Base-by-base conservation (phyloP, 2,329 filamentous ascomycete species). In the Coniella lustricola region DNA sequence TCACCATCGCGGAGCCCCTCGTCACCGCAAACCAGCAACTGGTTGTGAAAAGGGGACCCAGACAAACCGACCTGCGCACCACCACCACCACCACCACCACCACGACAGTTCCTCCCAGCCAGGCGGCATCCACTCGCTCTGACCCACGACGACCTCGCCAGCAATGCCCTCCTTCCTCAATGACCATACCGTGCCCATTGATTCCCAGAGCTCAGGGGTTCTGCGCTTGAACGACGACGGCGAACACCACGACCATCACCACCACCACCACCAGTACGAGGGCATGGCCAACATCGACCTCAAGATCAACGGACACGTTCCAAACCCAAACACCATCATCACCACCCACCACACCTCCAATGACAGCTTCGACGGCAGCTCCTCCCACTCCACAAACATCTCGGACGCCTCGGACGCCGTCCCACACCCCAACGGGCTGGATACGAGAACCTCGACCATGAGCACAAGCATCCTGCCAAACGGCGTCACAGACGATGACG, bases 401-500 rank as follows among this genome's bases (percentile, higher is more conserved):
- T 77, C 76, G 51, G 70, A 73, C 59, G 66, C 66, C 51, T 79
- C 73, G 56, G 75, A 72, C 58, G 61, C 64, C 39, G 64, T 63
- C 52, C 65, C 64, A 55, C 69, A 65, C 56, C 62, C 68, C 63
- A 68, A 72, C 67, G 73, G 68, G 51, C 60, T 64, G 56, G 56
- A 53, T 40, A 62, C 59, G 67, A 70, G 64, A 34, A 52, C 46
- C 41, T 53, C 54, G 37, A 52, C 54, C 68, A 60, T 55, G 57
- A 56, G 75, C 66, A 77, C 82, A 67, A 77, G 72, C 64, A 74
- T 78, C 33, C 60, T 79, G 60, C 73, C 76, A 56, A 82, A 83
- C 61, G 78, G 75, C 55, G 72, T 70, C 57, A 68, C 72, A 49
- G 60, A 61, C 48, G 61, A 59, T 51, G 59, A 50, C 9, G 7